Conservation (phyloP, 83 land plant genomes). For the Picea abies region DNA sequence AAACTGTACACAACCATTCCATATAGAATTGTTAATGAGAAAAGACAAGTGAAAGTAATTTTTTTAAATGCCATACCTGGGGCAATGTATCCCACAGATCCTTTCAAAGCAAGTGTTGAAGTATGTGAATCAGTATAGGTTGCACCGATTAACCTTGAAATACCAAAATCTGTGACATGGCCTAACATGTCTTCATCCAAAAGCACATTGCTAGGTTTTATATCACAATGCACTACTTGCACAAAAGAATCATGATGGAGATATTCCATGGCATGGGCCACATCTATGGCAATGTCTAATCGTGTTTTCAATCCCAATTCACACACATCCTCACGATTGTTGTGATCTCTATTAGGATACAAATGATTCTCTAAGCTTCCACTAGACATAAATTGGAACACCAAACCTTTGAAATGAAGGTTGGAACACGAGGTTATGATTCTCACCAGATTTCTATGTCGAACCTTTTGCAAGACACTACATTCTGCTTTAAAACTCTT, state of each 20-base stretch:
- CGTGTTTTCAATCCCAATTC: too few species aligned
- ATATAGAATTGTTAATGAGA: too few species aligned
- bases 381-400: constrained; percentile 23
- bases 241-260: too few species aligned
- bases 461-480: constrained; percentile 13
- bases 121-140: not conserved
- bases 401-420: constrained; percentile 25
- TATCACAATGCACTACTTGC: constrained; percentile 18
- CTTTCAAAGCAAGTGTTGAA: constrained; percentile 15
- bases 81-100: constrained; percentile 23
- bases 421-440: constrained; percentile 24
- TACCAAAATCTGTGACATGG: constrained; percentile 17
- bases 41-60: too few species aligned
- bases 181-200: constrained; percentile 13
- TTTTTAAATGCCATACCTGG: constrained; percentile 13
- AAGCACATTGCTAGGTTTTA: constrained; percentile 21
- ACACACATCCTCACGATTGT: too few species aligned
- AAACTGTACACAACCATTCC: too few species aligned
- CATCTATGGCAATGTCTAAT: too few species aligned
- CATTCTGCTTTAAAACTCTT: constrained; percentile 27
- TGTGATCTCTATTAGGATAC: constrained; percentile 8
- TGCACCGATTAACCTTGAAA: not conserved
- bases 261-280: too few species aligned
- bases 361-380: constrained; percentile 23
- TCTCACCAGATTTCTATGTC: constrained; percentile 19